A percentile compares a stretch with the other conserved stretches of the same genome.
phyloP scores from a whole-genome alignment of 1,284 basidiomycete species.

The Microbotryum silenes-acaulis region DNA sequence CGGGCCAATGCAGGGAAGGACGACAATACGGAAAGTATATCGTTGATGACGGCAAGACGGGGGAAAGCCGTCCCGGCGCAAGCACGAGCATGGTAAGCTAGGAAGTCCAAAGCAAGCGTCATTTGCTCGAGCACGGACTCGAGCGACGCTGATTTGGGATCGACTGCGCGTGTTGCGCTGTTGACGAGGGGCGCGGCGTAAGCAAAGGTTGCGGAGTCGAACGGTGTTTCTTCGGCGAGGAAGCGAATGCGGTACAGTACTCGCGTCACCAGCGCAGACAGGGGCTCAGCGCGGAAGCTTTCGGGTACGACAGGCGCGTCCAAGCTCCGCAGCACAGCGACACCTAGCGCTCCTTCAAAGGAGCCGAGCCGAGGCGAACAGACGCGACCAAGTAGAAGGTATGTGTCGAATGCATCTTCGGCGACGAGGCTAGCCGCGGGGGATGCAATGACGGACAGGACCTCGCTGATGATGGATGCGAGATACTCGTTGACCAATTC shows the following conservation, averaged over 20 bases:
- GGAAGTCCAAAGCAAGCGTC: slow-evolving; percentile 70
- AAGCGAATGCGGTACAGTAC: slow-evolving; percentile 80
- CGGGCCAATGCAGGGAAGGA: slow-evolving; percentile 76
- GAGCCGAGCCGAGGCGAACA: slow-evolving; percentile 63
- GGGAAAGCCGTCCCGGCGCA: slow-evolving; percentile 64
- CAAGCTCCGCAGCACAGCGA: slow-evolving; percentile 68
- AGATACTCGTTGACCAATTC: slow-evolving; percentile 52
- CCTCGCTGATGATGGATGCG: slow-evolving; percentile 51
- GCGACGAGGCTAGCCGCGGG: slow-evolving; percentile 59
- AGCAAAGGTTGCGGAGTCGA: slow-evolving; percentile 77
- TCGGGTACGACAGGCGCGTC: slow-evolving; percentile 61
- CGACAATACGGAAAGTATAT: slow-evolving; percentile 67
- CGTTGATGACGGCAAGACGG: slow-evolving; percentile 59
- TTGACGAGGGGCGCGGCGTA: slow-evolving; percentile 72
- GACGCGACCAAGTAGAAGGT: slow-evolving; percentile 51
- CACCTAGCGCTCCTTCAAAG: slow-evolving; percentile 62
- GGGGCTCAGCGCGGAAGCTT: slow-evolving; percentile 61
- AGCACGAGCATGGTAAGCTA: slow-evolving; percentile 76
- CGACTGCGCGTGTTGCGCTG: slow-evolving; percentile 51
- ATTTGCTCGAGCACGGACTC: slow-evolving; percentile 84
- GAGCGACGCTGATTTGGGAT: no score
- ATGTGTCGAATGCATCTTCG: slow-evolving; percentile 59
- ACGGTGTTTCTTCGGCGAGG: slow-evolving; percentile 69
- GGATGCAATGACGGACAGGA: slow-evolving; percentile 52
- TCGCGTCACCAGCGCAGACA: slow-evolving; percentile 69